Conservation (phyloP, 2,329 filamentous ascomycete species). For the Dendryphion nanum region DNA sequence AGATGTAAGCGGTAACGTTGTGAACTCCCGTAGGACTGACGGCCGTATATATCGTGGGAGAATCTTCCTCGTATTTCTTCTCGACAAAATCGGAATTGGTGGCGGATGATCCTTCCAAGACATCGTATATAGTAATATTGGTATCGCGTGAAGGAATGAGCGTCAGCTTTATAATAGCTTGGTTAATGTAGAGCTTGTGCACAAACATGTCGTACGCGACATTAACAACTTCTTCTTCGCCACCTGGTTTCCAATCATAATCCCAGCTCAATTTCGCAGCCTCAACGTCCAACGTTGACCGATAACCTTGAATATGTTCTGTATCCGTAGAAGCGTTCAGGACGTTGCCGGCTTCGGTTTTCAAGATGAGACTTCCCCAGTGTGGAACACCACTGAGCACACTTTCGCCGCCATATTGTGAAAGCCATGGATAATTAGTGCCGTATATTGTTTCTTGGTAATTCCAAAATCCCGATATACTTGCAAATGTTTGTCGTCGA, state of each 20-base stretch:
- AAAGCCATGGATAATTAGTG: slow-evolving; percentile 66
- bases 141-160: slow-evolving; percentile 55
- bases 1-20: slow-evolving; percentile 63
- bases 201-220: slow-evolving; percentile 66
- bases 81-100: slow-evolving; percentile 60
- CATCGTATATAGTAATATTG: slow-evolving; percentile 62
- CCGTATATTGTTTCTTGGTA: slow-evolving; percentile 57
- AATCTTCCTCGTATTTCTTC: slow-evolving; percentile 54
- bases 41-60: slow-evolving; percentile 59
- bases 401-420: slow-evolving; percentile 68
- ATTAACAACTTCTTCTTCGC: slow-evolving; percentile 49
- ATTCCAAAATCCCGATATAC: slow-evolving; percentile 67
- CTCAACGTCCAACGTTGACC: slow-evolving; percentile 61
- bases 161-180: slow-evolving; percentile 59
- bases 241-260: slow-evolving; percentile 63
- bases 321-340: slow-evolving; percentile 62
- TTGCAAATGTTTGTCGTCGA: slow-evolving; percentile 63
- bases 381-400: slow-evolving; percentile 71
- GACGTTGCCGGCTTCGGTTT: slow-evolving; percentile 51
- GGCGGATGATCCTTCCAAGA: slow-evolving; percentile 68
- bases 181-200: slow-evolving; percentile 62
- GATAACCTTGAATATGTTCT: slow-evolving; percentile 59
- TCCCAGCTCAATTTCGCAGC: slow-evolving; percentile 63
- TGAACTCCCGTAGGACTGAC: slow-evolving; percentile 62
- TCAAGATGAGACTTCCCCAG: slow-evolving; percentile 61